Percentiles rank a stretch among this genome's conserved stretches.
Conservation (phyloP, 768 basidiomycete species). For the Gymnopilus dilepis region DNA sequence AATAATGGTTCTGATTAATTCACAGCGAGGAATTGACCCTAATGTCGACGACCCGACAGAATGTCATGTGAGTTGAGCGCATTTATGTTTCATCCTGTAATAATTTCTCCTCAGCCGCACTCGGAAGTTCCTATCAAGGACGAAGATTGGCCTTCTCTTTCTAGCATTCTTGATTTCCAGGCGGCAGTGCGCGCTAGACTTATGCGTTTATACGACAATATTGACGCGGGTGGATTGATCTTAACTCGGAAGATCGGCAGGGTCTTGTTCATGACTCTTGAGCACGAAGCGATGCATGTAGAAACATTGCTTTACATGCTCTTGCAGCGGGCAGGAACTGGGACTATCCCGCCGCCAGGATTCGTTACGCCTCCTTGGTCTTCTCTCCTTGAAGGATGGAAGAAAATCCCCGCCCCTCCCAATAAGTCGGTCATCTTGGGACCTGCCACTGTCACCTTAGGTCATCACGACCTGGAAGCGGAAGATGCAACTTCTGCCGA, state of each 20-base stretch:
- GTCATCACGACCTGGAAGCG: constrained; percentile 83
- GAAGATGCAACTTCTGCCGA: constrained; percentile 54
- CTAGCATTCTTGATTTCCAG: constrained; percentile 76
- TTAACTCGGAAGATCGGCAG: constrained; percentile 74
- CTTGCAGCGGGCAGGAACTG: constrained; percentile 76
- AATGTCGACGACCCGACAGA: constrained; percentile 87
- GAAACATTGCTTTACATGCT: constrained; percentile 98
- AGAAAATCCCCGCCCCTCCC: constrained; percentile 47
- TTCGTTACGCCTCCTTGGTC: constrained; percentile 79
- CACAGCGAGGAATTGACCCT: constrained; percentile 93
- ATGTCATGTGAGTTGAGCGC: constrained; percentile 69
- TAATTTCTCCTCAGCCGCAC: constrained; percentile 61
- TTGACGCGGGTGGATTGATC: constrained; percentile 53
- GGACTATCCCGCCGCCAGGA: constrained; percentile 78
- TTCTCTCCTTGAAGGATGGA: constrained; percentile 53
- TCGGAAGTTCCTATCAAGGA: constrained; percentile 82
- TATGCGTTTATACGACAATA: constrained; percentile 70
- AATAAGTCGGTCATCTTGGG: constrained; percentile 59
- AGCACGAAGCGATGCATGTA: constrained; percentile 88
- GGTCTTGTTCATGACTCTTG: constrained; percentile 88
- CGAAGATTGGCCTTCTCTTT: constrained; percentile 86
- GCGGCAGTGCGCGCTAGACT: constrained; percentile 79
- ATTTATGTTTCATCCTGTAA: not conserved
- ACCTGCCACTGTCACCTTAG: constrained; percentile 64
- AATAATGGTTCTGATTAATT: not conserved